Conservation (phyloP, 1,139 yeast genomes). For the Yamadazyma triangularis region DNA sequence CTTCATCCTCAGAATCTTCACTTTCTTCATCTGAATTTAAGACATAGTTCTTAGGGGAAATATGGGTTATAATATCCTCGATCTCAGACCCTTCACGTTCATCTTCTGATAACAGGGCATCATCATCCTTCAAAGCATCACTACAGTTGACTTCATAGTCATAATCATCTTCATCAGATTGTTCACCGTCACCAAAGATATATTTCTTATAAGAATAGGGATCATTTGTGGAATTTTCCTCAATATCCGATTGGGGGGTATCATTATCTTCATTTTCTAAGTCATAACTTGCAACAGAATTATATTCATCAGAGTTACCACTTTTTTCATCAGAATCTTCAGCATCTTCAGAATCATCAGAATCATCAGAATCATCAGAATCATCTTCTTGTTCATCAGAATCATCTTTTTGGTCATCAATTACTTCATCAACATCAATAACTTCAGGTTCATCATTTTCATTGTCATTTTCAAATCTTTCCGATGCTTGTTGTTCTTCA, state of each 20-base stretch:
- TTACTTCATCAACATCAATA: background rate
- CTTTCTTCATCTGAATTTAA: too few relatives aligned
- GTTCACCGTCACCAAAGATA: background rate
- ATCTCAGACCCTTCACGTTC: too few relatives aligned
- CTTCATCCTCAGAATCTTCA: too few relatives aligned
- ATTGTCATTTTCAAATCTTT: too few relatives aligned
- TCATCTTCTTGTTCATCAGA: background rate
- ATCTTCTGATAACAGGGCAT: too few relatives aligned
- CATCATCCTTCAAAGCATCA: too few relatives aligned
- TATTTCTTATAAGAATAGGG: conserved; percentile 1
- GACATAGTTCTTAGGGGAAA: too few relatives aligned
- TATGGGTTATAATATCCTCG: too few relatives aligned
- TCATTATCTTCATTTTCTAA: conserved; percentile 3
- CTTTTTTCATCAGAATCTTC: conserved; percentile 1
- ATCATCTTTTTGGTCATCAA: background rate
- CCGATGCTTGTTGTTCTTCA: too few relatives aligned
- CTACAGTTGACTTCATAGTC: too few relatives aligned
- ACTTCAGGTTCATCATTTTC: background rate
- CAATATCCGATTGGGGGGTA: background rate
- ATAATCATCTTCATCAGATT: conserved; percentile 4
- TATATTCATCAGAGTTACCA: conserved; percentile 3
- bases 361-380: background rate
- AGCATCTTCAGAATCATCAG: conserved; percentile 1
- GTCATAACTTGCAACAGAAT: conserved; percentile 3
- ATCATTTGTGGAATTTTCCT: background rate